Conservation (phyloP, 805 yeast genomes). For the Yarrowia yakushimensis region DNA sequence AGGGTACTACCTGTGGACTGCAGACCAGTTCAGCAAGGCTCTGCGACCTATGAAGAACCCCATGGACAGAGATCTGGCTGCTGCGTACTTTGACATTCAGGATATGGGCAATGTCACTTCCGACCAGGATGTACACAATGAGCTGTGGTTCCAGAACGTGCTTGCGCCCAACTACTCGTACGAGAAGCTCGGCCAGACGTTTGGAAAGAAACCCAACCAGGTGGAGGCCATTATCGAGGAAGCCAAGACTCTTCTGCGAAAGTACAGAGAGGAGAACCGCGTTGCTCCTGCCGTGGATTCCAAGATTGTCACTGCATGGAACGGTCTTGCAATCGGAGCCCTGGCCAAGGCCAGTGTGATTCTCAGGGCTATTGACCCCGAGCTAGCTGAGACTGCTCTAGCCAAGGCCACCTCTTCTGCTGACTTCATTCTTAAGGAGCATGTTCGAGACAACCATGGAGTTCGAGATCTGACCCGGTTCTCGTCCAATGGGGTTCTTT, state of each 20-base stretch:
- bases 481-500: slow-evolving; percentile 19
- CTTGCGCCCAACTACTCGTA: slow-evolving; percentile 32
- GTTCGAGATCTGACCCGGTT: slow-evolving; percentile 31
- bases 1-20: slow-evolving; percentile 38
- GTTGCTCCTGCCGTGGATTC: slow-evolving; percentile 37
- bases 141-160: slow-evolving; percentile 37
- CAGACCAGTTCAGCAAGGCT: slow-evolving; percentile 36
- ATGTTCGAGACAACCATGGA: slow-evolving; percentile 30
- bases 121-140: slow-evolving; percentile 37
- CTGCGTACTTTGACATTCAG: slow-evolving; percentile 39
- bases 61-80: slow-evolving; percentile 36
- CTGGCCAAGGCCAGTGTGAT: slow-evolving; percentile 37
- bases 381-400: slow-evolving; percentile 28
- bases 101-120: slow-evolving; percentile 40
- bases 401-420: slow-evolving; percentile 35
- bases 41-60: slow-evolving; percentile 27
- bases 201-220: slow-evolving; percentile 35
- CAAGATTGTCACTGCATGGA: slow-evolving; percentile 40
- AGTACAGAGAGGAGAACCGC: slow-evolving; percentile 31
- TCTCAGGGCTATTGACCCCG: slow-evolving; percentile 28
- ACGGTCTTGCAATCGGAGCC: slow-evolving; percentile 40
- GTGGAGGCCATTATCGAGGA: slow-evolving; percentile 31
- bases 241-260: slow-evolving; percentile 32
- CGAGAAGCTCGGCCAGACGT: slow-evolving; percentile 36
- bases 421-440: slow-evolving; percentile 28